These are phyloP conservation scores for Pseudodiploospora longispora DNA, from an alignment of 2,329 filamentous ascomycete species.

Conservation along the genomic window DNA sequence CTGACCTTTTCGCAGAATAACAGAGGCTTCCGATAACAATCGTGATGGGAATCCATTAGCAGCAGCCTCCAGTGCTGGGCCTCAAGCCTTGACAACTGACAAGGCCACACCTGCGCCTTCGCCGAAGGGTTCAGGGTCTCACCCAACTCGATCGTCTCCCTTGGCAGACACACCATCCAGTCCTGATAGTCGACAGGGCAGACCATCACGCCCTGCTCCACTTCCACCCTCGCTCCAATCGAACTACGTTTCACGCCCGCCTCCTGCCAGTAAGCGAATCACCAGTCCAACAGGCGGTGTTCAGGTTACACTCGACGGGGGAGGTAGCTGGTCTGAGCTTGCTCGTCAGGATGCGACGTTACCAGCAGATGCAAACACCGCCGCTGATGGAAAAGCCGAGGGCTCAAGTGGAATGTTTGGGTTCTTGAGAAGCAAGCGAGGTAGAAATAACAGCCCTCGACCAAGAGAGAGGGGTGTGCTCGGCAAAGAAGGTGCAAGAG, in stretches of 20 bases:
- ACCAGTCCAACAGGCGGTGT: constrained; percentile 75
- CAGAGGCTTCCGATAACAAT: constrained; percentile 13
- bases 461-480: constrained; percentile 88
- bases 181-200: constrained; percentile 18
- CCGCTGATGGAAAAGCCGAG: constrained; percentile 43
- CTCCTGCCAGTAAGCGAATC: constrained; percentile 57
- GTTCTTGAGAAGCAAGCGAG: constrained; percentile 83
- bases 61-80: constrained; percentile 8
- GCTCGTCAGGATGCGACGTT: constrained; percentile 75
- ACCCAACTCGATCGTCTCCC: not conserved
- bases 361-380: constrained; percentile 54
- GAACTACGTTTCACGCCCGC: constrained; percentile 36
- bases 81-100: constrained; percentile 45
- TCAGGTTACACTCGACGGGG: constrained; percentile 83
- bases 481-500: constrained; percentile 87
- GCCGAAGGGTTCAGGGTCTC: too few species aligned
- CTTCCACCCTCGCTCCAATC: constrained; percentile 40
- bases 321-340: constrained; percentile 85
- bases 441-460: constrained; percentile 84
- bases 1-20: constrained; percentile 27
- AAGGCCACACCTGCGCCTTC: constrained; percentile 35
- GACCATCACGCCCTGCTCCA: constrained; percentile 22
- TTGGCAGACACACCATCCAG: constrained; percentile 3
- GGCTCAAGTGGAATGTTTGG: constrained; percentile 78
- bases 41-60: constrained; percentile 1